Evolutionary conservation across 305 asterid species (phyloP).

Genomic region (Petunia hybrid): DNA sequence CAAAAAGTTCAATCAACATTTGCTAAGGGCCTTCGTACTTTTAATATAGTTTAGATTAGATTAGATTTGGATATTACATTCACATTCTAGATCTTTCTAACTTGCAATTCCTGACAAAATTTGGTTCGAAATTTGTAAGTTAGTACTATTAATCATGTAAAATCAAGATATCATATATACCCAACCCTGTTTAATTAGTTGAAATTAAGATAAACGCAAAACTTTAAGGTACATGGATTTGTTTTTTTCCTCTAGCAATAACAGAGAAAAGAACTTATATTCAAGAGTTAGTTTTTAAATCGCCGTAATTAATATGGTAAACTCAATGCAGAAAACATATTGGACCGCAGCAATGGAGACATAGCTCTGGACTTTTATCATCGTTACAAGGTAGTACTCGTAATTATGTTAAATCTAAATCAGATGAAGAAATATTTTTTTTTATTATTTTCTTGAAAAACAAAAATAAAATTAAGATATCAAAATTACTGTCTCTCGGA

Average conservation of each 20-base stretch:
- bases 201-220: no score
- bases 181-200: no score
- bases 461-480: neutral
- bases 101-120: neutral
- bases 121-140: neutral
- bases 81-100: neutral
- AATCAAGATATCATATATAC: no score
- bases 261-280: neutral
- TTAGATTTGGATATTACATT: neutral
- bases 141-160: no score
- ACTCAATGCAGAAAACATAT: slow-evolving; percentile 37
- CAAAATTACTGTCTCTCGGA: neutral
- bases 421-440: neutral
- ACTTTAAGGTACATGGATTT: neutral
- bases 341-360: slow-evolving; percentile 44
- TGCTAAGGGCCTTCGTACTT: no score
- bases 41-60: no score
- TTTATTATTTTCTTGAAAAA: neutral
- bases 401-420: neutral
- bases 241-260: neutral
- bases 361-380: slow-evolving; percentile 47
- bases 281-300: neutral
- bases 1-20: no score
- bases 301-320: neutral
- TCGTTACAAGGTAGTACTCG: slow-evolving; percentile 41